Base-by-base conservation (phyloP, 2,329 filamentous ascomycete genomes). In the Colletotrichum siamense region DNA sequence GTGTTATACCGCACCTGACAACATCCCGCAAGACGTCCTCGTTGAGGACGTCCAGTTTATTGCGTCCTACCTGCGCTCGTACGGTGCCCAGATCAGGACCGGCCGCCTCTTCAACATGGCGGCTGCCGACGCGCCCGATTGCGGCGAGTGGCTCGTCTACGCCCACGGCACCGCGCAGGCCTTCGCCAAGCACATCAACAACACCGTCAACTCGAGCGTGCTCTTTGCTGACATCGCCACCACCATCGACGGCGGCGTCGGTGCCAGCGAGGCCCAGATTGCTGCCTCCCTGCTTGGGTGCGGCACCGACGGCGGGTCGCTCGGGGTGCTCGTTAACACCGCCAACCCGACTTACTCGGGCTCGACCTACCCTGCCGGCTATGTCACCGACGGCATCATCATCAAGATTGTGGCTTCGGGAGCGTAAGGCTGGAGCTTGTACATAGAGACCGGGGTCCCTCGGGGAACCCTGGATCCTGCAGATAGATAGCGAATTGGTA, bases 101-200 rank as follows among this genome's bases (percentile, higher is more conserved):
- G 75, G 67, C 34, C 76, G 74, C 8, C 66, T 75, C n/a, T 77
- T 76, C 26, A 79, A 61, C 55, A 76, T 77, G 79, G 36, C 70
- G 18, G 75, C 70, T 10, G 49, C 68, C 10, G 76, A 77, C 12
- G 73, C 73, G 2, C 49, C 66, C 6, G 68, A 79, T 67, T 81
- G 79, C 69, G 78, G n/a, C 28, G 79, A 81, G 49, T 81, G 78
- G 77, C 18, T 44, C 1, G 18, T 80, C 8, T 77, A 68, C 61
- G 26, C 59, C 26, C 32, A 63, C 24, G 62, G 62, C 62, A 65
- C 62, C 18, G 62, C 26, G 18, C 62, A 24, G 32, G 26, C 36
- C 0, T 65, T 65, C 8, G 62, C 62, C 26, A 65, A 65, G 28
- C 62, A 65, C 22, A 65, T 36, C 26, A 30, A 28, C 30, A 32